Evolutionary conservation across 805 yeast species (phyloP).

Genomic region (Diddensiella caesifluorescens): DNA sequence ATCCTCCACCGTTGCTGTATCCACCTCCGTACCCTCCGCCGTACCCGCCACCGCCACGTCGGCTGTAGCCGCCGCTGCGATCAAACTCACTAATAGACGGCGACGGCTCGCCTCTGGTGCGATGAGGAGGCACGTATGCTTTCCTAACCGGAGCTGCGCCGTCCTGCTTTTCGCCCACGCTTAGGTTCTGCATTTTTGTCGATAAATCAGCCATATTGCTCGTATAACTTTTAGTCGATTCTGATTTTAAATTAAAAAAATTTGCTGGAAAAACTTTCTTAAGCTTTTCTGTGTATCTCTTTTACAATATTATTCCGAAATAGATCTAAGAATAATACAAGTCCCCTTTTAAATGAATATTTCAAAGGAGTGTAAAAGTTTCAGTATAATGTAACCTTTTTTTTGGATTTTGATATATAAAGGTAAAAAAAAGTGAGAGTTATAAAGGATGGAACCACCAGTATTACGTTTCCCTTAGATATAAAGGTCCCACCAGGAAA

Average conservation of each 20-base stretch:
- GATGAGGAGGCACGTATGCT: conserved; percentile 55
- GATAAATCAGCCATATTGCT: conserved; percentile 53
- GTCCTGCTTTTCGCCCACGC: conserved; percentile 36
- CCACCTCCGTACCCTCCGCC: conserved; percentile 18
- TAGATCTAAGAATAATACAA: background rate
- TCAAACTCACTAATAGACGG: conserved; percentile 2
- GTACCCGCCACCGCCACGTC: conserved; percentile 4
- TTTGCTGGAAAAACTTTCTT: background rate
- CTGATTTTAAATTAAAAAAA: background rate
- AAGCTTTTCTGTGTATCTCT: too few species aligned
- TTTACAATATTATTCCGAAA: too few species aligned
- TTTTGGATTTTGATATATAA: background rate
- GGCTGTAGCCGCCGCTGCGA: conserved; percentile 11
- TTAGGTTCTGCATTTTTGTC: conserved; percentile 52
- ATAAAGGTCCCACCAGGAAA: too few species aligned
- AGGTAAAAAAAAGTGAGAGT: background rate
- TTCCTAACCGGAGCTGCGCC: conserved; percentile 18
- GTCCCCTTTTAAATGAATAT: background rate
- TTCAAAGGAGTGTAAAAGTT: background rate
- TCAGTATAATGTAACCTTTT: background rate
- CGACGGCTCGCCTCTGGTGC: conserved; percentile 20
- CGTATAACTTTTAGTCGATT: background rate
- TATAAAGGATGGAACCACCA: background rate
- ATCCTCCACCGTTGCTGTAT: conserved; percentile 18
- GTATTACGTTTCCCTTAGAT: too few species aligned